Conservation (phyloP, 768 basidiomycete species). For the Leucocoprinus birnbaumii region DNA sequence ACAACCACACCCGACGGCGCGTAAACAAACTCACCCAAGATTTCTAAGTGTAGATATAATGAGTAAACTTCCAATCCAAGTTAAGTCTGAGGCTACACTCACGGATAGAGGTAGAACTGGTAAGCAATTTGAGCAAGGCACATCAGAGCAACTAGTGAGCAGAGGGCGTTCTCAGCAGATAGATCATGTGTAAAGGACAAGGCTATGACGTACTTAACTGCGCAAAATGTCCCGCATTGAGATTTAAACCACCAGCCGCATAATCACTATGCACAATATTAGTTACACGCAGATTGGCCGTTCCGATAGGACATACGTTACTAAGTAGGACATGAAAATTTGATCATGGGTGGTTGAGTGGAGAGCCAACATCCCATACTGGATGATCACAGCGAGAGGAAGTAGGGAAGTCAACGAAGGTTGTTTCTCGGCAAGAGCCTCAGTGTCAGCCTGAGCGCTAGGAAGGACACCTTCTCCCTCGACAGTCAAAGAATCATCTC, state of each 20-base stretch:
- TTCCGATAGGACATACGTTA: conserved; percentile 55
- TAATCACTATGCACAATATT: conserved; percentile 57
- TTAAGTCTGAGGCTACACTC: conserved; percentile 37
- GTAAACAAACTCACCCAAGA: conserved; percentile 46
- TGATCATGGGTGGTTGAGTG: conserved; percentile 92
- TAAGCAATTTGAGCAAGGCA: conserved; percentile 92
- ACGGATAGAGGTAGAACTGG: conserved; percentile 91
- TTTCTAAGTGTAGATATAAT: conserved; percentile 39
- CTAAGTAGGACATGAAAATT: conserved; percentile 87
- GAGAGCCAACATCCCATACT: conserved; percentile 87
- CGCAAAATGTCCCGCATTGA: conserved; percentile 91
- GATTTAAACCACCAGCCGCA: conserved; percentile 82
- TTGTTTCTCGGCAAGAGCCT: conserved; percentile 47
- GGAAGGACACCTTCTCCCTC: conserved; percentile 12
- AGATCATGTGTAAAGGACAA: conserved; percentile 3
- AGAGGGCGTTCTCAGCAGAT: not conserved
- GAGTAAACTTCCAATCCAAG: conserved; percentile 1
- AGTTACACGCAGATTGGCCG: not conserved
- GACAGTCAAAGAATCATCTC: conserved; percentile 29
- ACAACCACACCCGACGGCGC: not conserved
- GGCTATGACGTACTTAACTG: conserved; percentile 64
- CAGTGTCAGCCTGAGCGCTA: conserved; percentile 38
- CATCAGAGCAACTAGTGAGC: conserved; percentile 78
- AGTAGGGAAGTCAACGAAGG: conserved; percentile 71
- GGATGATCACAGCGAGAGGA: conserved; percentile 81